Evolutionary conservation across 331 rosid genomes (phyloP), one percentile per base, ranked within the genome.

Genomic region (Quercus phellos): DNA sequence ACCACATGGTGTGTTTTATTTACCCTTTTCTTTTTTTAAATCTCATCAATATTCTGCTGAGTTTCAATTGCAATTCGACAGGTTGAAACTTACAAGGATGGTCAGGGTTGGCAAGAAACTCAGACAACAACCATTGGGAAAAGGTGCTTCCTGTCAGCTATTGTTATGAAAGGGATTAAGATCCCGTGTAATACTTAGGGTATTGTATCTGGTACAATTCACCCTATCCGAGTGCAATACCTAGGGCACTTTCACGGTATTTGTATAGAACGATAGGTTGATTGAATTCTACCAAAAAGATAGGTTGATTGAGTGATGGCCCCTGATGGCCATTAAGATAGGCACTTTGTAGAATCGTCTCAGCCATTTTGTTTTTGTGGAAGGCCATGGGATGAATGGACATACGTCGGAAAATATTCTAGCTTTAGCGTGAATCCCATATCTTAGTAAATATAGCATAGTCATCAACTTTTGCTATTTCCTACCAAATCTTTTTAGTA

Each of bases 81-180:
- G 99, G 91, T 92, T 81, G 99, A 92, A 80, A 77, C 5, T 77
- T 94, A 86, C 77, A 87, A 85, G 72, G 97, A 85, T 71, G 96
- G 93, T 4, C 71, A 38, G 54, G 96, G 90, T 22, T 94, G 99
- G 98, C 76, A 72, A 50, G 90, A 88, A 77, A 78, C 53, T n/a
- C 32, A 22, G 34, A 27, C 83, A 51, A 74, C 72, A 3, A 56
- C 58, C 18, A 51, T 79, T 50, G 82, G 87, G 58, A 88, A 75
- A 74, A 89, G 94, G 84, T 91, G 91, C 76, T 92, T 82, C 88
- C 73, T 79, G 74, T 88, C 99, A 0, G 96, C 91, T 27, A 70
- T 80, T 82, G 88, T 82, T 71, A 0, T 69, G 70, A 43, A 10
- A 43, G 42, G 46, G 6, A 4, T 38, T 38, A 38, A 38, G 1